phyloP scores from a whole-genome alignment of 2,329 filamentous ascomycete genomes.

The Nemania sp. region DNA sequence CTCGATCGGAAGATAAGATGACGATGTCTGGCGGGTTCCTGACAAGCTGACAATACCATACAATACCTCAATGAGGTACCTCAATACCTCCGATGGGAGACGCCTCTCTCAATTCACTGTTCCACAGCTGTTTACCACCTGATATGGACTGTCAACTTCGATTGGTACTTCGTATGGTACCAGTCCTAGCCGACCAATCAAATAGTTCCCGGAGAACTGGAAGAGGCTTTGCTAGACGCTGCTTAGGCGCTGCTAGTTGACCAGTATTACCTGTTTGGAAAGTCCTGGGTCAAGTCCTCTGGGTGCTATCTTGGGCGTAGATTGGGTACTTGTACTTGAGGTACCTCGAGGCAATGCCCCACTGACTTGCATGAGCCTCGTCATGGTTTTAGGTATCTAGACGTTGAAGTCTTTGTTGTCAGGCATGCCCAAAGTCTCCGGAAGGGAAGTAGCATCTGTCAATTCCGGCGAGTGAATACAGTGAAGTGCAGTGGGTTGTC shows the following conservation, averaged over 20 bases:
- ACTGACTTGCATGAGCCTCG: slow-evolving; percentile 14
- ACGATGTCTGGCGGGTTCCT: slow-evolving; percentile 12
- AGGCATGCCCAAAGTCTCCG: no score
- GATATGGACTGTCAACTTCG: background rate
- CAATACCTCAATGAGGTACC: no score
- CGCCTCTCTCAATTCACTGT: background rate
- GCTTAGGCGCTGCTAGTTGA: no score
- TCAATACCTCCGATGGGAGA: no score
- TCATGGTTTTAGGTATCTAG: slow-evolving; percentile 14
- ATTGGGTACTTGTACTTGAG: no score
- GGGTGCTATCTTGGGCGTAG: no score
- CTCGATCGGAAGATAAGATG: slow-evolving; percentile 4
- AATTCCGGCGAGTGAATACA: slow-evolving; percentile 5
- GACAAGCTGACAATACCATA: no score
- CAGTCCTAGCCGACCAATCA: slow-evolving; percentile 3
- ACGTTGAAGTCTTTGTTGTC: slow-evolving; percentile 3
- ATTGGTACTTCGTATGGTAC: no score
- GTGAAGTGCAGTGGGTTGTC: no score
- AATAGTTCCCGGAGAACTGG: background rate
- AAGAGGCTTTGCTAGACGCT: background rate
- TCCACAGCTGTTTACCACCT: slow-evolving; percentile 21
- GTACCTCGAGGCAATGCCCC: slow-evolving; percentile 7
- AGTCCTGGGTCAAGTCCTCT: no score
- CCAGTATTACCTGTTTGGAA: no score
- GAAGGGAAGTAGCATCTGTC: no score